These are phyloP conservation scores for Cryptococcus amylolentus DNA, from an alignment of 1,284 basidiomycete genomes.

Conservation along the genomic window DNA sequence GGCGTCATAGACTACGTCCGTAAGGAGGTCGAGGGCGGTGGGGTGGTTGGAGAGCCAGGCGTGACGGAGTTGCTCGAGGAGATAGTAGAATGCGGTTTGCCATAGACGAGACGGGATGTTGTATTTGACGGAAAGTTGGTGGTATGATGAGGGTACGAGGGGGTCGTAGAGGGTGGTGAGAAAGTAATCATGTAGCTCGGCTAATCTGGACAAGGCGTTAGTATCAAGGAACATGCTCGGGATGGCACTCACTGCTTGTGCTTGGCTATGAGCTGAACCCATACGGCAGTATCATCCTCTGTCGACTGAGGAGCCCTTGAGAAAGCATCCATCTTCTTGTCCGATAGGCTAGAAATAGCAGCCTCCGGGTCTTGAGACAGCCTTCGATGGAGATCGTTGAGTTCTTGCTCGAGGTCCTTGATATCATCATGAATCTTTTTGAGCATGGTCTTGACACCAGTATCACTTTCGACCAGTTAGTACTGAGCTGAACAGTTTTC, in stretches of 20 bases:
- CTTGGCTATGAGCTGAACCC: slow-evolving; percentile 47
- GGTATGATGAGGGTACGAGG: slow-evolving; percentile 77
- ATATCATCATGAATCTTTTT: slow-evolving; percentile 49
- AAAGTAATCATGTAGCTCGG: slow-evolving; percentile 82
- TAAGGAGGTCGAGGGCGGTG: slow-evolving; percentile 63
- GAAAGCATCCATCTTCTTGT: slow-evolving; percentile 13
- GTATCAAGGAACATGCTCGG: not conserved
- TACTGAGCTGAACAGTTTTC: not conserved
- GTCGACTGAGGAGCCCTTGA: slow-evolving; percentile 14
- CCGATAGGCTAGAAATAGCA: slow-evolving; percentile 32
- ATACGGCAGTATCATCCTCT: slow-evolving; percentile 32
- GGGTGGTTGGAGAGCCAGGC: slow-evolving; percentile 56
- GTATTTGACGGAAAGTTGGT: slow-evolving; percentile 86
- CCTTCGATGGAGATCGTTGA: slow-evolving; percentile 48
- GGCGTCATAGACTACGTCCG: slow-evolving; percentile 90
- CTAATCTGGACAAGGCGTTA: slow-evolving; percentile 58
- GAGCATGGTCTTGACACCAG: slow-evolving; percentile 48
- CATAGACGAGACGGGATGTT: slow-evolving; percentile 92
- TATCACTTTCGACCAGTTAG: slow-evolving; percentile 33
- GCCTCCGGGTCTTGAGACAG: slow-evolving; percentile 46
- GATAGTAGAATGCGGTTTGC: slow-evolving; percentile 83
- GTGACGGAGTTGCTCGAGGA: slow-evolving; percentile 83
- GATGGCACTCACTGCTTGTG: slow-evolving; percentile 43
- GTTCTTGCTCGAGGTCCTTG: slow-evolving; percentile 43
- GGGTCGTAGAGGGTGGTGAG: slow-evolving; percentile 82